Conservation (phyloP, 2,329 filamentous ascomycete genomes). For the Colletotrichum musicola region DNA sequence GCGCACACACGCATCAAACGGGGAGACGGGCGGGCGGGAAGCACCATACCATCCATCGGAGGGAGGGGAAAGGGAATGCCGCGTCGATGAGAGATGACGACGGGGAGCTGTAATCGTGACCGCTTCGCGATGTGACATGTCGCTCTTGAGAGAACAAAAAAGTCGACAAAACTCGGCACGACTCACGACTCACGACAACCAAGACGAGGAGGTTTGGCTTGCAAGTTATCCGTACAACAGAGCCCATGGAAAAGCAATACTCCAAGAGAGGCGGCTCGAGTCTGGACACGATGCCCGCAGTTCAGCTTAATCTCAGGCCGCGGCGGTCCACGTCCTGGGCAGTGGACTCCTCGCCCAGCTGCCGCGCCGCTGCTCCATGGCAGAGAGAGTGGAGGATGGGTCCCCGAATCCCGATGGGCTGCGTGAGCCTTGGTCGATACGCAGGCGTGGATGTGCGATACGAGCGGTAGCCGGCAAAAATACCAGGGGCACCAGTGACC, state of each 20-base stretch:
- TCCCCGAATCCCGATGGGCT: constrained; percentile 36
- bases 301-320: constrained; percentile 16
- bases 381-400: constrained; percentile 26
- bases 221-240: not conserved
- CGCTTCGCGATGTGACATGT: not conserved
- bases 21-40: constrained; percentile 10
- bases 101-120: not conserved
- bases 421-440: constrained; percentile 8
- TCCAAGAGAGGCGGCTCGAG: not conserved
- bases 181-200: not conserved
- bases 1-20: constrained; percentile 29
- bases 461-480: constrained; percentile 34
- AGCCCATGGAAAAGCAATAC: not conserved
- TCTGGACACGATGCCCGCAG: not conserved
- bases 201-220: not conserved
- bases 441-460: constrained; percentile 23
- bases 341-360: constrained; percentile 9
- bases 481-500: not conserved
- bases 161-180: not conserved
- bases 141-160: not conserved
- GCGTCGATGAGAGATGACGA: constrained; percentile 15
- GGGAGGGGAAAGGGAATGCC: not conserved
- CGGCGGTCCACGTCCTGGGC: constrained; percentile 29
- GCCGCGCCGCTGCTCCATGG: constrained; percentile 5
- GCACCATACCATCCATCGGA: constrained; percentile 7